These are phyloP conservation scores for Suhomyces prunicola DNA, from an alignment of 805 yeast species.

Conservation along the genomic window DNA sequence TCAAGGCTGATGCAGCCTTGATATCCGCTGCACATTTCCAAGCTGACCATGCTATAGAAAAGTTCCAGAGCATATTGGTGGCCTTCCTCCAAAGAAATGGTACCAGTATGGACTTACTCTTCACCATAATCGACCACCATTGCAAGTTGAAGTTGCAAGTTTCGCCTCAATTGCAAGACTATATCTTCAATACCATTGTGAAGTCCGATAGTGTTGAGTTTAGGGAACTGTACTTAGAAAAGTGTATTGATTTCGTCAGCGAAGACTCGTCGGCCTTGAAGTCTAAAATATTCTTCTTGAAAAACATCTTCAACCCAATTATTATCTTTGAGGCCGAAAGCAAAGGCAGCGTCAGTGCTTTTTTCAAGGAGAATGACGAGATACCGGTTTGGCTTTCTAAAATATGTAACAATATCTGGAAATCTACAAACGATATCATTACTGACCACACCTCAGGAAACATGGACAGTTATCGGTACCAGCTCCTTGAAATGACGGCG, in stretches of 20 bases:
- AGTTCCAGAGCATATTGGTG: slow-evolving; percentile 47
- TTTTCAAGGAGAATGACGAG: slow-evolving; percentile 24
- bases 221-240: slow-evolving; percentile 50
- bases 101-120: slow-evolving; percentile 25
- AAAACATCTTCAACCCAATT: slow-evolving; percentile 61
- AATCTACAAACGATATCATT: slow-evolving; percentile 51
- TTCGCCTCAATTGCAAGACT: slow-evolving; percentile 51
- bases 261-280: slow-evolving; percentile 44
- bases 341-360: slow-evolving; percentile 44
- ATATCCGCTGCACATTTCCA: slow-evolving; percentile 66
- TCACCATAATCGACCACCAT: slow-evolving; percentile 31
- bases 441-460: slow-evolving; percentile 60
- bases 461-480: slow-evolving; percentile 71
- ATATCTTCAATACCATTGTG: slow-evolving; percentile 55
- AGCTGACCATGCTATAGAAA: slow-evolving; percentile 64
- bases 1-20: slow-evolving; percentile 41
- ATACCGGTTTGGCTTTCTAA: slow-evolving; percentile 60
- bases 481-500: slow-evolving; percentile 78
- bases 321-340: slow-evolving; percentile 58
- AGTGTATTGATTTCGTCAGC: slow-evolving; percentile 48
- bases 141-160: slow-evolving; percentile 45
- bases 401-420: slow-evolving; percentile 72
- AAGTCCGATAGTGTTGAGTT: slow-evolving; percentile 42
- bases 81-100: slow-evolving; percentile 24
- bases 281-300: slow-evolving; percentile 56